Base-by-base conservation (phyloP, 306 rosid genomes). In the Albizia julibrissin region DNA sequence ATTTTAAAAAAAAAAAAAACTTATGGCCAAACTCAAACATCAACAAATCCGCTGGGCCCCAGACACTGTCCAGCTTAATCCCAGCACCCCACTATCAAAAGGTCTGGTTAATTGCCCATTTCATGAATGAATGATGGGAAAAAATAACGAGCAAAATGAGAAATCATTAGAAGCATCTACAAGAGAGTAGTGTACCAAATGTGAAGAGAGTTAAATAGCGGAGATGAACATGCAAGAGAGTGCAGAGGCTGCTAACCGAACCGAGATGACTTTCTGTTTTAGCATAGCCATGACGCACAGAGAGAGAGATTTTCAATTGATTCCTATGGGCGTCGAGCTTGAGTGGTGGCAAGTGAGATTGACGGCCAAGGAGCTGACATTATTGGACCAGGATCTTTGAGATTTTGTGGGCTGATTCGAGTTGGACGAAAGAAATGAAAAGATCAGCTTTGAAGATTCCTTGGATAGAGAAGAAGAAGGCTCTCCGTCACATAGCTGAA, bases 171-270 rank as follows among this genome's bases (percentile, higher is more conserved):
- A 74, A 58, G 16, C 3, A 12, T 26, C 64, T 10, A 3, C 5
- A 50, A 31, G 76, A 72, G 64, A 61, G 58, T 11, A 46, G 42
- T 29, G 66, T 85, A 89, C 93, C 91, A 26, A 79, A 81, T 79
- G 44, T 67, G 89, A 69, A 86, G 81, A 72, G 81, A 78, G 61
- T 75, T 83, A 33, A 90, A 87, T 80, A 84, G 69, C 69, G 86
- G 88, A 72, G 88, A 85, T 21, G 85, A 78, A 82, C 68, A 69
- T 3, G 86, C 90, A 47, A 59, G 6, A 24, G 89, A 81, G 18
- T 86, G 89, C 74, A 79, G 77, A 62, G 8, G 26, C 46, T 34
- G 26, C 72, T 8, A 37, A 27, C 37, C 14, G 19, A 62, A 13
- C 37, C 2, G 66, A 59, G 33, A 59, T 27, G 27, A 8, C 21